Evolutionary conservation across 2,329 filamentous ascomycete genomes (phyloP).

Genomic region (Chrysosporium keratinophilum): DNA sequence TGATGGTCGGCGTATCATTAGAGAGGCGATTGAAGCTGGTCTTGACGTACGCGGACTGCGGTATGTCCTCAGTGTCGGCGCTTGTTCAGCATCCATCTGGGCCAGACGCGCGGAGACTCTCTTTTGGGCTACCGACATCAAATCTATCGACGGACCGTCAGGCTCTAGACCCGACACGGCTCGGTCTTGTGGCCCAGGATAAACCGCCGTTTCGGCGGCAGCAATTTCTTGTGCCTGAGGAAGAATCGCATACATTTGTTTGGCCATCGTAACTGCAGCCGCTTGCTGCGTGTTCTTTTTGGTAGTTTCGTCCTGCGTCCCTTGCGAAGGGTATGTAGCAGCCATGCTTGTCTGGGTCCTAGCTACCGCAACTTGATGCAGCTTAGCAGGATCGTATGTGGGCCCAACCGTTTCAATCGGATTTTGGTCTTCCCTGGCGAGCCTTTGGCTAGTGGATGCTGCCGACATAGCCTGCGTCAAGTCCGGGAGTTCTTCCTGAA

Average conservation of each 20-base stretch:
- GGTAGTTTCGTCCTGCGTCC: constrained; percentile 60
- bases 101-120: constrained; percentile 56
- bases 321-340: constrained; percentile 57
- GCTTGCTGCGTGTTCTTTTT: constrained; percentile 60
- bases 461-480: constrained; percentile 61
- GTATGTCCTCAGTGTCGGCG: neutral
- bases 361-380: constrained; percentile 52
- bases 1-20: neutral
- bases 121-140: constrained; percentile 33
- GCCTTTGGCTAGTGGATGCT: constrained; percentile 55
- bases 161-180: constrained; percentile 16
- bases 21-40: constrained; percentile 1
- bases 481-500: constrained; percentile 44
- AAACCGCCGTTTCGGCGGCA: constrained; percentile 38
- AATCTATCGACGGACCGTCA: constrained; percentile 33
- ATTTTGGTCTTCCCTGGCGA: constrained; percentile 29
- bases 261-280: constrained; percentile 74
- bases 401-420: constrained; percentile 33
- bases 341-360: constrained; percentile 65
- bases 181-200: constrained; percentile 12
- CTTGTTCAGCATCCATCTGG: constrained; percentile 59
- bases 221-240: constrained; percentile 47
- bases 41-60: neutral
- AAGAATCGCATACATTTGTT: constrained; percentile 59
- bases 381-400: constrained; percentile 44